Conservation (phyloP, 805 yeast species). For the Candida peoriensis region DNA sequence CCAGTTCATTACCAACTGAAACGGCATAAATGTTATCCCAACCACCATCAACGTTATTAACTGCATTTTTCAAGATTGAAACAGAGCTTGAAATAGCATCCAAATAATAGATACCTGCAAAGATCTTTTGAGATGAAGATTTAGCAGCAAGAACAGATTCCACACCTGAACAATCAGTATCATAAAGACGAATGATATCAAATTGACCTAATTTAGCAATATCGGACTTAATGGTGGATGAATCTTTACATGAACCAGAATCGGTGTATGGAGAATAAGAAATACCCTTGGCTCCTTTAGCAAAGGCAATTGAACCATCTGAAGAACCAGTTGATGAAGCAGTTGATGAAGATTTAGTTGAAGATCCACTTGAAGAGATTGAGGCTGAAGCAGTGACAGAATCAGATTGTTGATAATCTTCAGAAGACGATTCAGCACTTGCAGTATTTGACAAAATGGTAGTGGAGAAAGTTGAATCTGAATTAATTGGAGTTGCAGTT, state of each 20-base stretch:
- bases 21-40: slow-evolving; percentile 60
- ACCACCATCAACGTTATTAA: slow-evolving; percentile 37
- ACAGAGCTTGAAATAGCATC: slow-evolving; percentile 39
- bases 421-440: slow-evolving; percentile 1
- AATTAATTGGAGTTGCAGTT: slow-evolving; percentile 4
- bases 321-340: slow-evolving; percentile 27
- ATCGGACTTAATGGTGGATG: slow-evolving; percentile 42
- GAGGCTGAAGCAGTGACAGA: slow-evolving; percentile 12
- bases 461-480: slow-evolving; percentile 1
- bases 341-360: slow-evolving; percentile 24
- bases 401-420: slow-evolving; percentile 9
- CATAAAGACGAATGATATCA: slow-evolving; percentile 53
- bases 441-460: slow-evolving; percentile 1
- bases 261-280: slow-evolving; percentile 62
- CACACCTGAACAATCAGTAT: slow-evolving; percentile 58
- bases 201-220: slow-evolving; percentile 38
- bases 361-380: slow-evolving; percentile 11
- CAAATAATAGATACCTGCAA: slow-evolving; percentile 55
- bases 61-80: slow-evolving; percentile 38
- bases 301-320: slow-evolving; percentile 19
- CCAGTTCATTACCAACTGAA: slow-evolving; percentile 92
- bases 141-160: slow-evolving; percentile 46
- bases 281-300: slow-evolving; percentile 50
- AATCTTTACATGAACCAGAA: slow-evolving; percentile 49
- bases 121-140: slow-evolving; percentile 43